phyloP scores from a whole-genome alignment of 495 filamentous ascomycete species.

The Penicillium bialowiezense region DNA sequence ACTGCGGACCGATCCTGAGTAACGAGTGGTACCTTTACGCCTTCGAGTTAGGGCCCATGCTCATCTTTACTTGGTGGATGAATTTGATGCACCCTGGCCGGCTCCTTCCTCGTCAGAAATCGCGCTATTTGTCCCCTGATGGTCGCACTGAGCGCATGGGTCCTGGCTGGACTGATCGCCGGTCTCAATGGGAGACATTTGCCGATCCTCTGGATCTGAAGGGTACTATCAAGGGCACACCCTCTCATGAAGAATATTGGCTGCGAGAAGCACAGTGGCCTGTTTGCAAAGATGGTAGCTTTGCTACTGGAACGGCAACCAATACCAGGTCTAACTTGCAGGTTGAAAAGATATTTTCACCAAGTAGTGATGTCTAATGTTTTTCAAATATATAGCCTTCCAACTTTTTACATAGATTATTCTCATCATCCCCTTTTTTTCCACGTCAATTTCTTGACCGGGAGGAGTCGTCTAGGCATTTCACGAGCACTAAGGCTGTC shows the following conservation, averaged over 20 bases:
- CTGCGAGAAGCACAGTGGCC: slow-evolving; percentile 24
- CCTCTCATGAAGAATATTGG: slow-evolving; percentile 35
- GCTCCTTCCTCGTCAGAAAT: slow-evolving; percentile 28
- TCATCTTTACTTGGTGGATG: slow-evolving; percentile 38
- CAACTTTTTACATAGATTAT: too few species aligned
- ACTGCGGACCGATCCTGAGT: slow-evolving; percentile 28
- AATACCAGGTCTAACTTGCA: slow-evolving; percentile 4
- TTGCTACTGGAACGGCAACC: slow-evolving; percentile 28
- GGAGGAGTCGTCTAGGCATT: too few species aligned
- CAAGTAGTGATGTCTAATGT: background rate
- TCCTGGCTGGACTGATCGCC: slow-evolving; percentile 37
- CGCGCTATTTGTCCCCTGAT: slow-evolving; percentile 31
- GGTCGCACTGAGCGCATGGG: slow-evolving; percentile 34
- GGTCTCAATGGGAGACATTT: slow-evolving; percentile 29
- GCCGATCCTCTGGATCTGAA: slow-evolving; percentile 33
- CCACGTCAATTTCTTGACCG: too few species aligned
- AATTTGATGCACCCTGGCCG: slow-evolving; percentile 36
- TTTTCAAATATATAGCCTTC: too few species aligned
- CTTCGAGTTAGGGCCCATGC: slow-evolving; percentile 38
- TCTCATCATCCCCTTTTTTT: too few species aligned
- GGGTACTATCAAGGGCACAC: slow-evolving; percentile 23
- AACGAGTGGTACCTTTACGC: slow-evolving; percentile 42
- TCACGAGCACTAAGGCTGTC: too few species aligned
- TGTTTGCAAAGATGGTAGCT: slow-evolving; percentile 30
- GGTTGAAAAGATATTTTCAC: background rate